phyloP scores from a whole-genome alignment of 176 grass and related monocot genomes.

The Miscanthus lutarioriparius region DNA sequence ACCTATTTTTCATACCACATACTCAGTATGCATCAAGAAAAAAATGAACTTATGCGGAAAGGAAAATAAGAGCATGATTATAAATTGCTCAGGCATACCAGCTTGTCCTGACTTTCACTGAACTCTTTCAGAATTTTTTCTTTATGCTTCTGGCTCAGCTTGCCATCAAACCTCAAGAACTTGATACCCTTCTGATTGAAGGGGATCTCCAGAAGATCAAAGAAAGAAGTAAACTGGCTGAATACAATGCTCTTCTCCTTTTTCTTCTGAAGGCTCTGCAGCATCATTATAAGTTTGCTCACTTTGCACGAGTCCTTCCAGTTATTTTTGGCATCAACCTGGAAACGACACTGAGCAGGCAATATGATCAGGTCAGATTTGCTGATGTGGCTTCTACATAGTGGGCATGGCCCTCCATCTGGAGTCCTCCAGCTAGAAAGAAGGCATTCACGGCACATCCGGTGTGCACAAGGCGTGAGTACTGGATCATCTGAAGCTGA shows the following conservation, averaged over 20 bases:
- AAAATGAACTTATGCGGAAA: neutral
- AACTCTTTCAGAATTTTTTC: constrained; percentile 81
- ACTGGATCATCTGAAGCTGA: constrained; percentile 88
- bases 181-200: constrained; percentile 59
- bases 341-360: constrained; percentile 55
- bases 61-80: neutral
- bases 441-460: constrained; percentile 83
- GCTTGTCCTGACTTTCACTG: constrained; percentile 61
- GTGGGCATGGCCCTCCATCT: constrained; percentile 61
- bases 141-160: constrained; percentile 66
- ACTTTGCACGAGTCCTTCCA: constrained; percentile 96
- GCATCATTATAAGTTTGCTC: constrained; percentile 51
- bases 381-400: constrained; percentile 56
- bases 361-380: constrained; percentile 68
- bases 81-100: constrained; percentile 44
- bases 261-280: constrained; percentile 47
- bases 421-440: constrained; percentile 65
- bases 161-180: constrained; percentile 86
- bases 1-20: constrained; percentile 53
- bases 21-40: constrained; percentile 21
- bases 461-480: constrained; percentile 71
- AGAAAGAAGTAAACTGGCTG: constrained; percentile 92
- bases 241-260: constrained; percentile 94
- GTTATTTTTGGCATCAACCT: constrained; percentile 69
- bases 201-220: constrained; percentile 78